A percentile compares a stretch with the other conserved stretches of the same genome.
These are phyloP conservation scores for Fusarium nisikadoi DNA, from an alignment of 2,329 filamentous ascomycete genomes.

Conservation along the genomic window DNA sequence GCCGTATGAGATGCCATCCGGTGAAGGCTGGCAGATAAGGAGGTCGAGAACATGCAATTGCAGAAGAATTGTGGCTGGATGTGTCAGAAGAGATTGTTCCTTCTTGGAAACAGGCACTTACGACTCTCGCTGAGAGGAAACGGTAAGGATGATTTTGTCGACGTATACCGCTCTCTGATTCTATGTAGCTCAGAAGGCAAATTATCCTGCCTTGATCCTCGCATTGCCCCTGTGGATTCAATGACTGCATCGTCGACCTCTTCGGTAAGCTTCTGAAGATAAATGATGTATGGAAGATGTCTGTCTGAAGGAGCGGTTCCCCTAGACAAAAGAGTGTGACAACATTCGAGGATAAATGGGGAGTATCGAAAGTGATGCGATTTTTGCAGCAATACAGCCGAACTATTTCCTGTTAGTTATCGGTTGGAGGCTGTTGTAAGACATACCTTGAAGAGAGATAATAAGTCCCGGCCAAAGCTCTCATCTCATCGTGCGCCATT, in stretches of 20 bases:
- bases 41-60: slow-evolving; percentile 46
- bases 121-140: slow-evolving; percentile 48
- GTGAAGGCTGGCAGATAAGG: slow-evolving; percentile 45
- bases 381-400: slow-evolving; percentile 47
- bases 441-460: slow-evolving; percentile 48
- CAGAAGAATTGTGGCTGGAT: slow-evolving; percentile 40
- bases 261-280: slow-evolving; percentile 46
- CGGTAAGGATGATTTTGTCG: slow-evolving; percentile 38
- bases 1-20: slow-evolving; percentile 43
- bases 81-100: neutral
- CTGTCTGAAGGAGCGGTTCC: slow-evolving; percentile 39
- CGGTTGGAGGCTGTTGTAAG: fast-evolving
- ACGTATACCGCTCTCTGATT: slow-evolving; percentile 32
- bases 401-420: neutral
- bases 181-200: slow-evolving; percentile 33
- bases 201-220: neutral
- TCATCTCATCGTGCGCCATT: slow-evolving; percentile 44
- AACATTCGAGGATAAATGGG: slow-evolving; percentile 44
- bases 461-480: slow-evolving; percentile 47
- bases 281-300: slow-evolving; percentile 46
- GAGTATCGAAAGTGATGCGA: slow-evolving; percentile 44
- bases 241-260: slow-evolving; percentile 44
- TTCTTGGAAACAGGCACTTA: slow-evolving; percentile 14
- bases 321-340: slow-evolving; percentile 28
- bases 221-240: slow-evolving; percentile 10